Evolutionary conservation across 805 yeast species (phyloP).

Genomic region (Yarrowia sp.): DNA sequence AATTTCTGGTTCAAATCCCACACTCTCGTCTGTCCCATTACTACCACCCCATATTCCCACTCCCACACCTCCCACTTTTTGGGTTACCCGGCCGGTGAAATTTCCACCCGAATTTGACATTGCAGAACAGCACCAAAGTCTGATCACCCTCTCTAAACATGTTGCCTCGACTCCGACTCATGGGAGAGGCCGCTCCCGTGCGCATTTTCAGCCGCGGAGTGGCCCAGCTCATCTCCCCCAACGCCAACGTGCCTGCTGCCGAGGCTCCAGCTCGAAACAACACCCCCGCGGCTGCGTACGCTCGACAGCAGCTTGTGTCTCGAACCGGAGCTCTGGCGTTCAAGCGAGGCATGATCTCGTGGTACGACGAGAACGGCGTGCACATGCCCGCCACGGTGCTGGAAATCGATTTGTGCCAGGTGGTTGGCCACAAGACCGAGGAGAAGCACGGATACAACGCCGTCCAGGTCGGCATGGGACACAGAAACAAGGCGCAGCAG

Average conservation of each 20-base stretch:
- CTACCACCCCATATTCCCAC: not conserved
- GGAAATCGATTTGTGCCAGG: conserved; percentile 89
- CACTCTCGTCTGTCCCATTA: no score
- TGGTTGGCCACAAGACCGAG: conserved; percentile 70
- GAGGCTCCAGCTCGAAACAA: conserved; percentile 63
- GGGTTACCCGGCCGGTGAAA: no score
- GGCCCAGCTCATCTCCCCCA: conserved; percentile 49
- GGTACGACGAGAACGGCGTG: conserved; percentile 69
- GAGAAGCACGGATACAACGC: conserved; percentile 83
- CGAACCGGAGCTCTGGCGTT: conserved; percentile 87
- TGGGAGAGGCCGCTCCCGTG: conserved; percentile 27
- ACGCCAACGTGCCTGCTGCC: conserved; percentile 50
- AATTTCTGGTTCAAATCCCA: not conserved
- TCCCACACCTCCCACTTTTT: no score
- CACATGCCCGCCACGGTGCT: conserved; percentile 84
- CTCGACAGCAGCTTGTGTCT: conserved; percentile 71
- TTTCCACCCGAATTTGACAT: not conserved
- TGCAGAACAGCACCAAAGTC: not conserved
- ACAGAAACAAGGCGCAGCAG: conserved; percentile 67
- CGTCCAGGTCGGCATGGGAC: conserved; percentile 74
- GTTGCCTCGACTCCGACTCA: conserved; percentile 30
- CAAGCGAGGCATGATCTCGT: conserved; percentile 90
- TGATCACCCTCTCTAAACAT: not conserved
- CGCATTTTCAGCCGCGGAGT: conserved; percentile 39
- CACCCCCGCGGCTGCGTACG: conserved; percentile 71